A percentile compares a stretch with the other conserved stretches of the same genome.
Conservation (phyloP, 441 rosid species). For the Adansonia madagascariensis region DNA sequence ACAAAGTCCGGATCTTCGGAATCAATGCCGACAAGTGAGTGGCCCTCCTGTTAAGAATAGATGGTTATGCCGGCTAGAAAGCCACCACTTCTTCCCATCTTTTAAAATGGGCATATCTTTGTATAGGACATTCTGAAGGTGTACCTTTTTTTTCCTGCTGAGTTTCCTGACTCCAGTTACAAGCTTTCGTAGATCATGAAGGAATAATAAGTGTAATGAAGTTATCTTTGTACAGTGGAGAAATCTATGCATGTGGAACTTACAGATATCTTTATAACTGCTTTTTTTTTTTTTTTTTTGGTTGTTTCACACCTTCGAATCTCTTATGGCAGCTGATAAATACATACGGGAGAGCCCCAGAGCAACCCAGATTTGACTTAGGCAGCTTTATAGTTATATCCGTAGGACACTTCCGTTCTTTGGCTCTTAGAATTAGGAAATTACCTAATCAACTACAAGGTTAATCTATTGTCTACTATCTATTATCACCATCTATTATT, state of each 20-base stretch:
- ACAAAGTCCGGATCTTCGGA: conserved; percentile 94
- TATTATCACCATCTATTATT: no score
- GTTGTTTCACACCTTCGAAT: not conserved
- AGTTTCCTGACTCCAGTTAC: conserved; percentile 29
- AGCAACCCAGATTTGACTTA: no score
- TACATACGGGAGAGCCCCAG: not conserved
- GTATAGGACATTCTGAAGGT: conserved; percentile 36
- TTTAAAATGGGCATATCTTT: conserved; percentile 32
- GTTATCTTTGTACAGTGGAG: conserved; percentile 44
- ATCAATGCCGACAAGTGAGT: conserved; percentile 73
- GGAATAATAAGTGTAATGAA: conserved; percentile 31
- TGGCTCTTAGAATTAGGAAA: no score
- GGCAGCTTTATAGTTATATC: no score
- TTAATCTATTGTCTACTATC: no score
- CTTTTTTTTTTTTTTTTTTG: not conserved
- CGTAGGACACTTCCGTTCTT: no score
- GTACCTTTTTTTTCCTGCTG: conserved; percentile 22
- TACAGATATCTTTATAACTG: not conserved
- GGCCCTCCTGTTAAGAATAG: conserved; percentile 9
- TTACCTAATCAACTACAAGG: no score
- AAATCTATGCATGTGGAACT: conserved; percentile 27
- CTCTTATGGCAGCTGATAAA: not conserved
- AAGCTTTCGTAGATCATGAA: conserved; percentile 23
- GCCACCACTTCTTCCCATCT: conserved; percentile 27
- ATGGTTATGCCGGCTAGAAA: conserved; percentile 23